Evolutionary conservation across 345 rosid species (phyloP), one percentile per base, ranked within the genome.

Genomic region (Moringa oleifera): DNA sequence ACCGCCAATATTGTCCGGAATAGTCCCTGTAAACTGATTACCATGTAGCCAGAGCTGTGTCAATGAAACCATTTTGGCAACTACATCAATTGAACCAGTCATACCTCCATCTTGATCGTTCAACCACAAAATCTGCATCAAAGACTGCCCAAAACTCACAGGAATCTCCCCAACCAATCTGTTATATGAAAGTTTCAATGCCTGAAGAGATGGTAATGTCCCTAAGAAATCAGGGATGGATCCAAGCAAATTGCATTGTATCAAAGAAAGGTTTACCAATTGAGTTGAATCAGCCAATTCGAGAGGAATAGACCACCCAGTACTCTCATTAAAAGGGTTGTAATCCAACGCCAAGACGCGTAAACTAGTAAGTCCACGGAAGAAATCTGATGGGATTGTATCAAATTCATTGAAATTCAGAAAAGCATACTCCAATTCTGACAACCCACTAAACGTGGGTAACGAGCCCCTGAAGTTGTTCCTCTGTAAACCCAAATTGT

Each of bases 31-130:
- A 59, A 82, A 76, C 19, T 68, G 70, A 69, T 82, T 82, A 21
- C 83, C 83, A 11, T 82, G 86, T 68, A 82, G 80, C 86, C 86
- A 82, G 9, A 79, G 31, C 69, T 82, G 81, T 1, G 65, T 67
- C 64, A 79, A 62, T 20, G 76, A 68, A 3, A 61, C 37, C 83
- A 82, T 79, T 16, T 69, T 72, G 15, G 80, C 65, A 45, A 82
- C 53, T 54, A 58, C 80, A 60, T 82, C 77, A 33, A 82, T 64
- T 9, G 73, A 12, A 52, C 83, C 80, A 46, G 56, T 68, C 74
- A 82, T 80, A 0, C 68, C 71, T 16, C 63, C 71, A 20, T 53
- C 77, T 66, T 82, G 86, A 63, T 77, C 61, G 51, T 82, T 79
- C 69, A 82, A 64, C 81, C 83, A 79, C 63, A 82, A 55, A 53